Evolutionary conservation across 306 rosid species (phyloP).

Genomic region (Citrullus colocynthis): DNA sequence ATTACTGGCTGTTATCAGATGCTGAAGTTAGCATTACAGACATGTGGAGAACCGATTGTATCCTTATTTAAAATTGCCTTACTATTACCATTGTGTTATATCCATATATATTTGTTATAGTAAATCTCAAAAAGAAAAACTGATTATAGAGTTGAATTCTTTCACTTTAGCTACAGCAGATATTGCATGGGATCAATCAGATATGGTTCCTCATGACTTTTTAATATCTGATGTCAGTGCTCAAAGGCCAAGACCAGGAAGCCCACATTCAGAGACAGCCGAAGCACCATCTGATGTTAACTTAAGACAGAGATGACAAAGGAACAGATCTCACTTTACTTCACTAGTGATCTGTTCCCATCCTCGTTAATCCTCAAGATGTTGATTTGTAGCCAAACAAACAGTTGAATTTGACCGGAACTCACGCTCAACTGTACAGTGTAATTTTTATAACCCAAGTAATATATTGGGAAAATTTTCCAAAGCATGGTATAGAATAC

Average conservation of each 20-base stretch:
- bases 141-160: neutral
- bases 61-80: slow-evolving; percentile 27
- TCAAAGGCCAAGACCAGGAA: slow-evolving; percentile 29
- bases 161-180: slow-evolving; percentile 51
- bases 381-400: slow-evolving; percentile 5
- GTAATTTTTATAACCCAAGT: slow-evolving; percentile 7
- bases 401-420: neutral
- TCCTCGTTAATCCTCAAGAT: neutral
- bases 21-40: slow-evolving; percentile 95
- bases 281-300: slow-evolving; percentile 40
- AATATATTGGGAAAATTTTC: slow-evolving; percentile 1
- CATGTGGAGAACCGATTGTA: slow-evolving; percentile 95
- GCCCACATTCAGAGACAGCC: slow-evolving; percentile 31
- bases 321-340: neutral
- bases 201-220: slow-evolving; percentile 61
- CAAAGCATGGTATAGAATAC: slow-evolving; percentile 1
- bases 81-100: neutral
- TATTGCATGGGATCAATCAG: slow-evolving; percentile 65
- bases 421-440: slow-evolving; percentile 3
- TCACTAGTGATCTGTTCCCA: neutral
- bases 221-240: slow-evolving; percentile 31
- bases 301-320: slow-evolving; percentile 33
- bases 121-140: neutral
- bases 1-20: slow-evolving; percentile 96
- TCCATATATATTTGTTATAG: neutral